phyloP scores from a whole-genome alignment of 148 eudicot genomes.

The Amaranthus palmeri region DNA sequence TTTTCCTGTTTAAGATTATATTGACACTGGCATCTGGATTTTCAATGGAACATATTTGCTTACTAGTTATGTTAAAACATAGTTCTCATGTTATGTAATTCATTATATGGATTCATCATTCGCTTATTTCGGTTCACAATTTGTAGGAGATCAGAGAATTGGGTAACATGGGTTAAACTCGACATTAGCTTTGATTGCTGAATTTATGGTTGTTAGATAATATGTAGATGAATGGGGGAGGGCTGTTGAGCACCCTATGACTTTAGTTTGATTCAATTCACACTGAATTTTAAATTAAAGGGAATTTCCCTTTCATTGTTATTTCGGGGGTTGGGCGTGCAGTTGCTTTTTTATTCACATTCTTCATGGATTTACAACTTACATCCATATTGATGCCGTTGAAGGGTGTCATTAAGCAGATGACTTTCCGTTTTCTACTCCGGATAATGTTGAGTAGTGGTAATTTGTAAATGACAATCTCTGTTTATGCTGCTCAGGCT shows the following conservation, averaged over 20 bases:
- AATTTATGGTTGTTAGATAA: too few relatives aligned
- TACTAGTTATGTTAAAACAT: neutral
- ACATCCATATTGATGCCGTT: neutral
- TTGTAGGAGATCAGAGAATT: too few relatives aligned
- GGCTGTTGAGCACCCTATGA: neutral
- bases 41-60: neutral
- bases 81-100: neutral
- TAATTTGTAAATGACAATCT: neutral
- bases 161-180: too few relatives aligned
- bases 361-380: neutral
- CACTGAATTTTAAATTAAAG: too few relatives aligned
- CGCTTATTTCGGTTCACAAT: too few relatives aligned
- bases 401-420: neutral
- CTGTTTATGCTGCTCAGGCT: constrained; percentile 38
- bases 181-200: too few relatives aligned
- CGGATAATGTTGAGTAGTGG: neutral
- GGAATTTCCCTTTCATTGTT: neutral
- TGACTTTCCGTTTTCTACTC: neutral
- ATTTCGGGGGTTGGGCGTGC: neutral
- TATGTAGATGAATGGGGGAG: neutral
- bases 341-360: neutral
- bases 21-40: too few relatives aligned
- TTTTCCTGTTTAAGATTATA: too few relatives aligned
- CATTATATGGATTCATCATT: too few relatives aligned
- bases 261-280: neutral